Percentiles rank a stretch among this genome's conserved stretches.
Evolutionary conservation across 2,329 filamentous ascomycete genomes (phyloP).

Genomic region (Fusarium sp.): DNA sequence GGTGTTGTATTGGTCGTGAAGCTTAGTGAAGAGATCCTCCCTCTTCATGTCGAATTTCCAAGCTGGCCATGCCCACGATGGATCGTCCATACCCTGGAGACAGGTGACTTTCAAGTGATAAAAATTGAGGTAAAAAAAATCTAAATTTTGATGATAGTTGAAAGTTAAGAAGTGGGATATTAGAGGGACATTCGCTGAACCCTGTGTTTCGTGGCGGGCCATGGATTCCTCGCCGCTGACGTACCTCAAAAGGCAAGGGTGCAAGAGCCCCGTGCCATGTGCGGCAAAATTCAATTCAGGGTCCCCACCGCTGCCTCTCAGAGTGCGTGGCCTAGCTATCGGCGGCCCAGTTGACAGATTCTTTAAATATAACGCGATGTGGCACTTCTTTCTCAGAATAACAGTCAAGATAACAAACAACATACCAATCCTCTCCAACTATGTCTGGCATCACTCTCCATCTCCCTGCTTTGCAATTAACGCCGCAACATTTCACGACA

Average conservation of each 20-base stretch:
- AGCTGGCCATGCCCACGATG: constrained; percentile 36
- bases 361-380: background rate
- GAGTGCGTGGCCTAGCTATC: background rate
- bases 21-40: constrained; percentile 64
- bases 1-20: constrained; percentile 69
- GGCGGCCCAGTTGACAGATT: background rate
- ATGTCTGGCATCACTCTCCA: background rate
- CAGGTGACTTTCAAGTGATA: background rate
- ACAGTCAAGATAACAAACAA: background rate
- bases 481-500: background rate
- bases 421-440: background rate
- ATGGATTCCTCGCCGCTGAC: background rate
- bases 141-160: background rate
- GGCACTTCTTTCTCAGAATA: background rate
- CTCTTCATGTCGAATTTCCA: constrained; percentile 70
- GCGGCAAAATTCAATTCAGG: background rate
- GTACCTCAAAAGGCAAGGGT: background rate
- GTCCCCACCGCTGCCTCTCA: background rate
- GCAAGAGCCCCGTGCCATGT: background rate
- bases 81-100: constrained; percentile 61
- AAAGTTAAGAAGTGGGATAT: background rate
- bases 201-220: background rate
- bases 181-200: background rate
- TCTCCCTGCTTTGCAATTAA: background rate
- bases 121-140: background rate